phyloP scores from a whole-genome alignment of 2,329 filamentous ascomycete species.

The Calonectria leucothoes region DNA sequence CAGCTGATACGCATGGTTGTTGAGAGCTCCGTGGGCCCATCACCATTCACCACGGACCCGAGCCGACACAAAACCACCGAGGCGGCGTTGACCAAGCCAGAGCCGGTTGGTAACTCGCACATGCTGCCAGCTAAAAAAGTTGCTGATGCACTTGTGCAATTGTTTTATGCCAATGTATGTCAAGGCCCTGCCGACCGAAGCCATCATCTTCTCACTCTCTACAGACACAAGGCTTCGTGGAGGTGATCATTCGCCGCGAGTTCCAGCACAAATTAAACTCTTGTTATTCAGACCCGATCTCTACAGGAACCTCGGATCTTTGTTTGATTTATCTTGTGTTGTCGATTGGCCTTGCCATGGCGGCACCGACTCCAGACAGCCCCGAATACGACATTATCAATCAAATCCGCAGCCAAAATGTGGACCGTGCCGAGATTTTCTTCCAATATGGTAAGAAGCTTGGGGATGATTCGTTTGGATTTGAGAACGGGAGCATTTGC shows the following conservation, averaged over 20 bases:
- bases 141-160: slow-evolving; percentile 56
- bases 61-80: slow-evolving; percentile 63
- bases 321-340: slow-evolving; percentile 72
- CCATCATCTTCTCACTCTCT: not conserved
- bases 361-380: slow-evolving; percentile 62
- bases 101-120: not conserved
- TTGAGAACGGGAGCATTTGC: slow-evolving; percentile 74
- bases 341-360: slow-evolving; percentile 71
- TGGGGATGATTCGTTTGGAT: slow-evolving; percentile 56
- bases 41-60: slow-evolving; percentile 68
- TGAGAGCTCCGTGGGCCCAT: slow-evolving; percentile 63
- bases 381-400: slow-evolving; percentile 62
- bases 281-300: slow-evolving; percentile 66
- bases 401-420: slow-evolving; percentile 59
- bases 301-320: slow-evolving; percentile 61
- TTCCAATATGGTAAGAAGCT: slow-evolving; percentile 69
- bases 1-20: slow-evolving; percentile 72
- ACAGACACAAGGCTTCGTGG: slow-evolving; percentile 70
- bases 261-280: slow-evolving; percentile 63
- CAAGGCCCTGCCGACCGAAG: not conserved
- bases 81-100: not conserved
- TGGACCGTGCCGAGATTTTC: slow-evolving; percentile 70
- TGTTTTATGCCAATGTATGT: slow-evolving; percentile 71
- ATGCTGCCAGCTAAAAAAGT: slow-evolving; percentile 65
- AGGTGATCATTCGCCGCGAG: slow-evolving; percentile 65